Percentiles rank a stretch among this genome's conserved stretches.
Conservation (phyloP, 495 filamentous ascomycete species). For the Acidiella bohemica region DNA sequence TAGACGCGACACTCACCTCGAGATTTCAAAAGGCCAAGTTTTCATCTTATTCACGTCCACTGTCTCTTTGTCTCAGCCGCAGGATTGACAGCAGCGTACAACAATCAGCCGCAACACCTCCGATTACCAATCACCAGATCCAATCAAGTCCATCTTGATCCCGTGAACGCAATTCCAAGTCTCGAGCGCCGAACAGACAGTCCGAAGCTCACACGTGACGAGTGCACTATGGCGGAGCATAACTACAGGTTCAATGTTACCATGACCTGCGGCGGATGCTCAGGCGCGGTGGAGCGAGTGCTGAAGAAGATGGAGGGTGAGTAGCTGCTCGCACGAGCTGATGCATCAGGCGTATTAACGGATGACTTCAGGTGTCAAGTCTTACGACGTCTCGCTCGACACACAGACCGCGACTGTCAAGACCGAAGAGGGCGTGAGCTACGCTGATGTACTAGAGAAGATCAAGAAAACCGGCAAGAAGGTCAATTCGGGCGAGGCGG, state of each 20-base stretch:
- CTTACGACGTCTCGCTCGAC: constrained; percentile 75
- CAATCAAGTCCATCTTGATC: no score
- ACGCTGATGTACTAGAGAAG: constrained; percentile 68
- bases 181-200: no score
- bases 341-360: neutral
- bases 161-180: no score
- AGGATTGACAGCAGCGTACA: no score
- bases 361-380: constrained; percentile 55
- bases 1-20: no score
- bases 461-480: constrained; percentile 96
- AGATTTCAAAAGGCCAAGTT: no score
- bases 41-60: no score
- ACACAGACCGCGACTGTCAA: constrained; percentile 62
- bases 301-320: constrained; percentile 84
- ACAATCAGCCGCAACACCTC: no score
- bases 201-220: no score
- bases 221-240: constrained; percentile 44
- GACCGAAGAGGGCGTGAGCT: constrained; percentile 49
- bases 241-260: constrained; percentile 56
- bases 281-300: constrained; percentile 71
- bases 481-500: constrained; percentile 60
- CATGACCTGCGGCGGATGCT: constrained; percentile 60
- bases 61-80: no score
- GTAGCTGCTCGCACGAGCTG: neutral
- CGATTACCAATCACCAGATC: no score